Conservation (phyloP, 495 filamentous ascomycete genomes). For the Hyaloscypha bicolor region DNA sequence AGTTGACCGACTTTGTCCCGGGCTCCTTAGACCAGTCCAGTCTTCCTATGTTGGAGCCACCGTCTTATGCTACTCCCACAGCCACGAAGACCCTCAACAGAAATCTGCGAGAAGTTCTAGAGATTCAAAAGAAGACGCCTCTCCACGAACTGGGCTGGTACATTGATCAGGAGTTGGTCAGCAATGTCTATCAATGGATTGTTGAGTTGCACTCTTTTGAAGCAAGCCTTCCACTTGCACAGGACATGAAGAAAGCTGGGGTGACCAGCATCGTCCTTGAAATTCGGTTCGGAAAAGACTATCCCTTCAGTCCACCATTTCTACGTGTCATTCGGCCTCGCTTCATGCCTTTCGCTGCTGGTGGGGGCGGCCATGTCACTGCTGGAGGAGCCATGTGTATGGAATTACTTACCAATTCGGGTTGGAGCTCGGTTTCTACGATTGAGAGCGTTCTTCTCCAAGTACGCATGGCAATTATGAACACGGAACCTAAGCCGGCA, state of each 20-base stretch:
- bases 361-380: conserved; percentile 90
- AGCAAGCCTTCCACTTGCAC: conserved; percentile 63
- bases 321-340: conserved; percentile 82
- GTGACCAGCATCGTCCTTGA: conserved; percentile 76
- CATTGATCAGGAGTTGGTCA: conserved; percentile 57
- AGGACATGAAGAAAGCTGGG: conserved; percentile 67
- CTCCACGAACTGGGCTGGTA: conserved; percentile 84
- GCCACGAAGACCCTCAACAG: conserved; percentile 65
- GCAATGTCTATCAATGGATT: conserved; percentile 91
- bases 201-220: conserved; percentile 89
- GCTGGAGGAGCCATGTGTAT: conserved; percentile 88
- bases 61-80: conserved; percentile 65
- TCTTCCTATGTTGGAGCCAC: conserved; percentile 61
- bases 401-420: conserved; percentile 83
- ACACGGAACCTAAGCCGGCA: conserved; percentile 69
- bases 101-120: conserved; percentile 62
- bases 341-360: conserved; percentile 67
- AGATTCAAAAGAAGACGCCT: conserved; percentile 63
- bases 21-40: conserved; percentile 57
- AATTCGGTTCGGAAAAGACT: conserved; percentile 73
- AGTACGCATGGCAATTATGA: conserved; percentile 76
- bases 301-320: conserved; percentile 81
- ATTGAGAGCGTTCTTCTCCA: conserved; percentile 85
- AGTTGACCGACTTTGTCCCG: conserved; percentile 66
- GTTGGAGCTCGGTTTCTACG: conserved; percentile 73